phyloP scores from a whole-genome alignment of 257 asterid genomes.

The Ilex asprella region DNA sequence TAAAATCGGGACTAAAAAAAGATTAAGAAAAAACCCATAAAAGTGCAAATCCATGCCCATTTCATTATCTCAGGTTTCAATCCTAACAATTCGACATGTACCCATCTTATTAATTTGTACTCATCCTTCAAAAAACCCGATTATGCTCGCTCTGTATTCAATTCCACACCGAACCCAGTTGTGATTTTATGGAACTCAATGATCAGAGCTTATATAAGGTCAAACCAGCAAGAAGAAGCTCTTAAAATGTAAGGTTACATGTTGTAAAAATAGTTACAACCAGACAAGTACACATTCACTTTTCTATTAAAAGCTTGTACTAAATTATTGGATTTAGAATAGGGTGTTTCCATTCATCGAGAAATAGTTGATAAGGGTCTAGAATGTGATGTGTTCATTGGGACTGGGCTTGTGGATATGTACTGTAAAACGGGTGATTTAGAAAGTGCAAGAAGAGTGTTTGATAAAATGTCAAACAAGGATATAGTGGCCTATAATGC shows the following conservation, averaged over 20 bases:
- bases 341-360: constrained; percentile 23
- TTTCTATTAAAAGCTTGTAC: constrained; percentile 41
- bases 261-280: constrained; percentile 9
- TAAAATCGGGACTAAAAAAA: too few relatives aligned
- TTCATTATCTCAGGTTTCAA: too few relatives aligned
- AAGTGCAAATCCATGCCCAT: too few relatives aligned
- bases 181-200: too few relatives aligned
- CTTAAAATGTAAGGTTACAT: constrained; percentile 20
- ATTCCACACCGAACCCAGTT: too few relatives aligned
- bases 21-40: too few relatives aligned
- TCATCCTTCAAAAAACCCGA: too few relatives aligned
- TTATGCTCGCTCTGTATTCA: too few relatives aligned
- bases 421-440: constrained; percentile 30
- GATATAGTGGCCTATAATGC: constrained; percentile 39
- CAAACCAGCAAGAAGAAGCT: too few relatives aligned
- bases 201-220: too few relatives aligned
- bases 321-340: constrained; percentile 7
- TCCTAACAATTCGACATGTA: too few relatives aligned
- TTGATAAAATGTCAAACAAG: constrained; percentile 31
- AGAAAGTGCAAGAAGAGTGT: constrained; percentile 18
- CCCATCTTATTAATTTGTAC: too few relatives aligned
- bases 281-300: constrained; percentile 36
- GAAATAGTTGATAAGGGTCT: constrained; percentile 17
- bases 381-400: constrained; percentile 32
- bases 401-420: constrained; percentile 33